phyloP scores from a whole-genome alignment of 495 filamentous ascomycete species.

The Daldinia childiae region DNA sequence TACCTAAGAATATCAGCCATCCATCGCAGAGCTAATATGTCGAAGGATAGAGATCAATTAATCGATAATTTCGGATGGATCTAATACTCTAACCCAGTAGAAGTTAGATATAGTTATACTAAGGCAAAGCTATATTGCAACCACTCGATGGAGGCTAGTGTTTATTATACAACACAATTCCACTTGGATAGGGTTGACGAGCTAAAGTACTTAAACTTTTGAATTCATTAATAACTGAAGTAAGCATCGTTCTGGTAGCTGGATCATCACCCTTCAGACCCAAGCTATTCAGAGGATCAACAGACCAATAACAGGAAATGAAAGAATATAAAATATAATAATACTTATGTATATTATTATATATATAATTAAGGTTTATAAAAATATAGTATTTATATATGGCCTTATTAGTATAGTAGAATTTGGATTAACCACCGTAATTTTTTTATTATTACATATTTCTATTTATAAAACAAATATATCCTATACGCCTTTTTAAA shows the following conservation, averaged over 20 bases:
- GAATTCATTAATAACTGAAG: neutral
- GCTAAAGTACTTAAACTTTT: neutral
- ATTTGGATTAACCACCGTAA: too few species aligned
- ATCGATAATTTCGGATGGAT: neutral
- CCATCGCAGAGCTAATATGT: constrained; percentile 16
- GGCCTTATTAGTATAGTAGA: too few species aligned
- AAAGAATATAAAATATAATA: too few species aligned
- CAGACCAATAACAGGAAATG: neutral
- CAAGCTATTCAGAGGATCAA: neutral
- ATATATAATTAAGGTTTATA: too few species aligned
- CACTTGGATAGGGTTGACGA: neutral
- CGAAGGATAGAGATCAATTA: neutral
- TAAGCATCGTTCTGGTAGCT: neutral
- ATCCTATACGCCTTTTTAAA: too few species aligned
- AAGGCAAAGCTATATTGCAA: neutral
- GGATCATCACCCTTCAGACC: neutral
- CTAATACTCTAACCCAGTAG: too few species aligned
- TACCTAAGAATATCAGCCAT: constrained; percentile 27
- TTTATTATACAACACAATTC: neutral
- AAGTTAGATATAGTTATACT: neutral
- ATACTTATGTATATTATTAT: too few species aligned
- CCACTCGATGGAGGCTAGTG: neutral
- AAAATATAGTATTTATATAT: too few species aligned
- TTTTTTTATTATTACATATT: too few species aligned
- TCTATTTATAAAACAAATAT: too few species aligned